Conservation (phyloP, 805 yeast genomes). For the Blastobotrys muscicola region DNA sequence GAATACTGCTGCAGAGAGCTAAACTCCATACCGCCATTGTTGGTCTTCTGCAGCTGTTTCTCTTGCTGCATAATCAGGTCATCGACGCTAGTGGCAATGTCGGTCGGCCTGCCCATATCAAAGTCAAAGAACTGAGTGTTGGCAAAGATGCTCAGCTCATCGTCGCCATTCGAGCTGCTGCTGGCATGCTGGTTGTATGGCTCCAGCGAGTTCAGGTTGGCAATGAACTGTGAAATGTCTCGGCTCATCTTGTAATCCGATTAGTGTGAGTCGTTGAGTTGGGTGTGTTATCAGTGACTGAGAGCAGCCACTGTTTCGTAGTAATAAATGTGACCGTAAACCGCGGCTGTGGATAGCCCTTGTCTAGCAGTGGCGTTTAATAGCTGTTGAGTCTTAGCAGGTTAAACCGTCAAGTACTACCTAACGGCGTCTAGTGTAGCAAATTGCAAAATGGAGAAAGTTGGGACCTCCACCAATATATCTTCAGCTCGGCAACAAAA, state of each 20-base stretch:
- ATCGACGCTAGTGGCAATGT: constrained; percentile 30
- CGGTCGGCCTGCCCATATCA: constrained; percentile 35
- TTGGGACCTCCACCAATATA: too few relatives aligned
- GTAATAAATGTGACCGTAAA: background rate
- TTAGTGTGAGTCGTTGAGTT: too few relatives aligned
- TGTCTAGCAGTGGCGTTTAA: too few relatives aligned
- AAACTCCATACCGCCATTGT: constrained; percentile 2
- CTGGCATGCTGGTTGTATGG: constrained; percentile 15
- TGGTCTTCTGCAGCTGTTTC: constrained; percentile 25
- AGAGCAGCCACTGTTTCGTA: background rate
- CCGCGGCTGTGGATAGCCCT: too few relatives aligned
- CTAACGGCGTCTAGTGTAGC: too few relatives aligned
- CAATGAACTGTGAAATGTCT: constrained; percentile 25
- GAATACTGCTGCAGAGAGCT: constrained; percentile 1
- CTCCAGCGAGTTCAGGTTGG: constrained; percentile 25
- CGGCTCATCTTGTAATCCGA: constrained; percentile 1
- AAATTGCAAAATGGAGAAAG: too few relatives aligned
- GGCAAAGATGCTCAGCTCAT: constrained; percentile 33
- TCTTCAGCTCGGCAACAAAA: too few relatives aligned
- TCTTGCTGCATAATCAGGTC: constrained; percentile 33
- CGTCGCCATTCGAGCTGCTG: constrained; percentile 16
- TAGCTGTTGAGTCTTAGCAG: too few relatives aligned
- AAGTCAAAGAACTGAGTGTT: constrained; percentile 37
- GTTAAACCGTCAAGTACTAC: too few relatives aligned
- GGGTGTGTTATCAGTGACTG: too few relatives aligned